A percentile compares a stretch with the other conserved stretches of the same genome.
Conservation (phyloP, 345 rosid species). For the Balakata baccata region DNA sequence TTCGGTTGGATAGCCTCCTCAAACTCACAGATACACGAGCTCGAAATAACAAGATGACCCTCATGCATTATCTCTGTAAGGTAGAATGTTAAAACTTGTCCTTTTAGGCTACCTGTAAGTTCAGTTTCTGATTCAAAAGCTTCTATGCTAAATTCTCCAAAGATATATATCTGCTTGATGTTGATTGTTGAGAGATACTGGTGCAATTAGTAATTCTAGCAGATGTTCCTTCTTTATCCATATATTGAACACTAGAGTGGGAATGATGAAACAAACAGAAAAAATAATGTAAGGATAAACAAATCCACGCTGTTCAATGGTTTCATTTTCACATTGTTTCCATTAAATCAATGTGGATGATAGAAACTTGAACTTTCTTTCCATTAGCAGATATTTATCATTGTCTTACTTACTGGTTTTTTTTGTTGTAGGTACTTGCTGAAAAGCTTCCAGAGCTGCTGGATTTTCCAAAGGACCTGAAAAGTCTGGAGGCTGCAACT, state of each 20-base stretch:
- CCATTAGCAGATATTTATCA: not conserved
- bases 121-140: not conserved
- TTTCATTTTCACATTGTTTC: not conserved
- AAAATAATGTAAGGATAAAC: not conserved
- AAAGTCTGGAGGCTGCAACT: slow-evolving; percentile 31
- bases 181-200: not conserved
- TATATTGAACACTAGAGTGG: not conserved
- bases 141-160: not conserved
- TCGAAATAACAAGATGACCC: slow-evolving; percentile 74
- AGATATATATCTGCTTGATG: not conserved
- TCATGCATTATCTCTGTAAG: slow-evolving; percentile 93
- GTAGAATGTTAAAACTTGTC: slow-evolving; percentile 30
- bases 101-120: not conserved
- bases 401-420: not conserved
- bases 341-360: not conserved
- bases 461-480: slow-evolving; percentile 29
- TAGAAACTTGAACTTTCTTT: not conserved
- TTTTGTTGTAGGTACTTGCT: slow-evolving; percentile 24
- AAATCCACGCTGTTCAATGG: not conserved
- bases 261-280: not conserved
- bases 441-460: slow-evolving; percentile 31
- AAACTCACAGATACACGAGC: slow-evolving; percentile 87
- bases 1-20: slow-evolving; percentile 87
- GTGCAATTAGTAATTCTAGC: not conserved
- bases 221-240: not conserved